Base-by-base conservation (phyloP, 306 rosid species). In the Lagenaria siceraria region DNA sequence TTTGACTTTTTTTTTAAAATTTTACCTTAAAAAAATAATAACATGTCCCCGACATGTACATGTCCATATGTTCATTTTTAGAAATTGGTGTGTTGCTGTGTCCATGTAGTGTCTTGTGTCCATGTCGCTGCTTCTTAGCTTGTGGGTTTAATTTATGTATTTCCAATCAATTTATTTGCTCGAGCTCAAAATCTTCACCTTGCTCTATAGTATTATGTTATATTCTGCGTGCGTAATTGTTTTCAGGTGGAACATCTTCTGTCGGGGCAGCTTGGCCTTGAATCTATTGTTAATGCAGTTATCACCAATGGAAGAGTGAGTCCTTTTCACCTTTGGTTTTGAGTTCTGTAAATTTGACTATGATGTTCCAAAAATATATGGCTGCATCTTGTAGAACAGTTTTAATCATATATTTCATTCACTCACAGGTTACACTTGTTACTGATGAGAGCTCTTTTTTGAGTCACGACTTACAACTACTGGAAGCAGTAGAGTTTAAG, bases 221-320 rank as follows among this genome's bases (percentile, higher is more conserved):
- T 29, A 53, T 76, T 49, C 51, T 25, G 53, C n/a, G 46, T 22
- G 75, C 74, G 24, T 46, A 27, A 33, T 51, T 77, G 51, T 80
- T 40, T 70, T 75, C 87, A 95, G 99, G 96, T 88, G 82, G 91
- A 80, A 25, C 86, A 58, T 4, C 84, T 88, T 81, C 81, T 95
- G 85, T 73, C 77, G 63, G 71, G 82, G 80, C 79, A 65, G 64
- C 86, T 92, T 80, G 97, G 97, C 52, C 85, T 92, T 79, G 93
- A 86, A 79, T 88, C 86, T 77, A 83, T 87, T 81, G 83, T 55
- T 73, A 89, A 87, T 83, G 97, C 93, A 69, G 92, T 95, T 83
- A 85, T 95, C 81, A 92, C 99, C 75, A 95, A 95, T 79, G 99
- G 99, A 88, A 92, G 99, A 91, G 99, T 95, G 88, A 88, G 92